Evolutionary conservation across 768 basidiomycete genomes (phyloP).

Genomic region (Leccinellum rugosiceps): DNA sequence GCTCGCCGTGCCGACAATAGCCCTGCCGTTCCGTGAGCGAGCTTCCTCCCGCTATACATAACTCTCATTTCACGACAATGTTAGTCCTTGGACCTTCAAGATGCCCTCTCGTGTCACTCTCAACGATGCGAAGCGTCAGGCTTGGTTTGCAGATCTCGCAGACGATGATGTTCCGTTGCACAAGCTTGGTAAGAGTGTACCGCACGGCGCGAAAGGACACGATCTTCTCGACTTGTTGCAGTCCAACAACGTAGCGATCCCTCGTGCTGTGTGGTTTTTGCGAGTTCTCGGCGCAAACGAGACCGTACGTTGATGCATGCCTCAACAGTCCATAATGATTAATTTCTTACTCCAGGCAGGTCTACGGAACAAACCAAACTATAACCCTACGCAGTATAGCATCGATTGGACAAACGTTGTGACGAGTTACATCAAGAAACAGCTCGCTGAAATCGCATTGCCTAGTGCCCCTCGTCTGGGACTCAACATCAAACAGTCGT

Average conservation of each 20-base stretch:
- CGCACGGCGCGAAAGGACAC: conserved; percentile 82
- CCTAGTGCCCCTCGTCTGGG: conserved; percentile 76
- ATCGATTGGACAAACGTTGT: conserved; percentile 82
- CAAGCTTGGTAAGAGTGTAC: conserved; percentile 81
- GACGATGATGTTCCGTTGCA: conserved; percentile 76
- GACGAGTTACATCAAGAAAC: conserved; percentile 80
- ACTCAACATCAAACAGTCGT: conserved; percentile 78
- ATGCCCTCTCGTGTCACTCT: conserved; percentile 81
- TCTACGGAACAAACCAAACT: conserved; percentile 72
- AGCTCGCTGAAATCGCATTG: conserved; percentile 71
- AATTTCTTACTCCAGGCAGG: conserved; percentile 48
- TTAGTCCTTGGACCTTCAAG: conserved; percentile 61
- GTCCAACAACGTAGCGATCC: conserved; percentile 69
- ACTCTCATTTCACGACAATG: neutral
- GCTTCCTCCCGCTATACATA: neutral
- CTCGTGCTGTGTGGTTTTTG: conserved; percentile 84
- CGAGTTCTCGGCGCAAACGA: conserved; percentile 87
- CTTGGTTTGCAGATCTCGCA: conserved; percentile 83
- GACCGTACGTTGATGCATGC: conserved; percentile 45
- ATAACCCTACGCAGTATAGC: conserved; percentile 80
- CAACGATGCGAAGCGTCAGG: conserved; percentile 72
- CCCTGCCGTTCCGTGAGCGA: conserved; percentile 61
- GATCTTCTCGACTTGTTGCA: conserved; percentile 81
- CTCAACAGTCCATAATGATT: neutral
- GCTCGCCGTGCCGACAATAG: conserved; percentile 54